Percentiles rank a stretch among this genome's conserved stretches.
These are phyloP conservation scores for Phytophthora podocarpi DNA, from an alignment of 352 stramenopile genomes.

Conservation along the genomic window DNA sequence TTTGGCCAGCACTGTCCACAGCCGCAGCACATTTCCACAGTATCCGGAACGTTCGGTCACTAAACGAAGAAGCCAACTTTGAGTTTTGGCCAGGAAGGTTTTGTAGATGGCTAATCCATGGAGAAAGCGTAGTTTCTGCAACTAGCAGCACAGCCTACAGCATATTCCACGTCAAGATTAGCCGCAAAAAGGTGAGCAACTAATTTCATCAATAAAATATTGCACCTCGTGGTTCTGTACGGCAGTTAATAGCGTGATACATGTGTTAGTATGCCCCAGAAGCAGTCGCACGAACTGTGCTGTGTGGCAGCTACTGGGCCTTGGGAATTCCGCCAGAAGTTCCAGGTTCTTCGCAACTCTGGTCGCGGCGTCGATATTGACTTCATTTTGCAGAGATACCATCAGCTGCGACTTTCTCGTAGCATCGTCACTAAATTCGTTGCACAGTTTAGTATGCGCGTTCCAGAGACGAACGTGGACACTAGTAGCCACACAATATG, in stretches of 20 bases:
- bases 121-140: slow-evolving; percentile 28
- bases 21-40: slow-evolving; percentile 70
- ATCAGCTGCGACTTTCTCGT: slow-evolving; percentile 14
- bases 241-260: slow-evolving; percentile 38
- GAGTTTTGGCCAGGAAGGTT: slow-evolving; percentile 40
- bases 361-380: neutral
- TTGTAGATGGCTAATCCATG: slow-evolving; percentile 66
- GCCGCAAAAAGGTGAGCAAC: neutral
- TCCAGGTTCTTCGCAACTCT: slow-evolving; percentile 8
- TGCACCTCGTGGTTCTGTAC: slow-evolving; percentile 44
- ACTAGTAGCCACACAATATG: slow-evolving; percentile 47
- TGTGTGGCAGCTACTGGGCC: slow-evolving; percentile 40
- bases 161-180: slow-evolving; percentile 2
- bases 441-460: slow-evolving; percentile 33
- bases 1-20: slow-evolving; percentile 31
- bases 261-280: slow-evolving; percentile 49
- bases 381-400: neutral
- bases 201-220: neutral
- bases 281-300: slow-evolving; percentile 57
- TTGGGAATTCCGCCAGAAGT: slow-evolving; percentile 46
- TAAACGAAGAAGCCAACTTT: slow-evolving; percentile 66
- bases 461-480: slow-evolving; percentile 63
- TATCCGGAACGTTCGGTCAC: slow-evolving; percentile 69
- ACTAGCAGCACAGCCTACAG: slow-evolving; percentile 35
- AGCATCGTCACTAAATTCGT: neutral